Evolutionary conservation across 225 moss, liverwort and hornwort genomes (phyloP).

Genomic region (Pseudisothecium myosuroides): DNA sequence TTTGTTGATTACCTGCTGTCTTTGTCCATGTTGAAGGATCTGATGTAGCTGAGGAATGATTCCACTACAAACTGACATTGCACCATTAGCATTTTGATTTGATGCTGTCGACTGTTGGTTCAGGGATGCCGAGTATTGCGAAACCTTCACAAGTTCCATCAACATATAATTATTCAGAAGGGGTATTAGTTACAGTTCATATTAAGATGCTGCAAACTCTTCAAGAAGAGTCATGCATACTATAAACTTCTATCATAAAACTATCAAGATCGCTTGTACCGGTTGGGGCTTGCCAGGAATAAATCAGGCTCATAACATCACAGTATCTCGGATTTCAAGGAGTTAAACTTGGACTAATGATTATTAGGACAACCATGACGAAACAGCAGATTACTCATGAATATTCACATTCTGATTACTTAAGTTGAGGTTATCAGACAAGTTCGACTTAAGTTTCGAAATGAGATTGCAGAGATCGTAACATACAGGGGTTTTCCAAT

Average conservation of each 20-base stretch:
- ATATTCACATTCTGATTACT: not conserved
- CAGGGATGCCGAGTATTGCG: conserved; percentile 11
- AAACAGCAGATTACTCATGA: not conserved
- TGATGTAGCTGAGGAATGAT: conserved; percentile 36
- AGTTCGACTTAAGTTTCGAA: not conserved
- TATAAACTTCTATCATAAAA: not conserved
- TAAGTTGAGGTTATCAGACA: not conserved
- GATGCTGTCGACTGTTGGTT: conserved; percentile 2
- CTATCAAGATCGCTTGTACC: not conserved
- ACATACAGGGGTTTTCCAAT: conserved; percentile 21
- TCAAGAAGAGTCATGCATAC: not conserved
- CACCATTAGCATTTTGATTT: conserved; percentile 13
- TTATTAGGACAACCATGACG: not conserved
- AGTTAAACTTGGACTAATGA: not conserved
- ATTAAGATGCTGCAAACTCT: not conserved
- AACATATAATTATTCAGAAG: not conserved
- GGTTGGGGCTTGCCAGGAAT: not conserved
- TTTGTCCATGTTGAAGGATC: conserved; percentile 32
- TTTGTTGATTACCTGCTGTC: conserved; percentile 27
- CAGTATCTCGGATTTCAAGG: not conserved
- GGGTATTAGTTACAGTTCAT: not conserved
- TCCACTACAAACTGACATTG: conserved; percentile 3
- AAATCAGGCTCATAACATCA: not conserved
- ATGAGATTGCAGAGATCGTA: not conserved
- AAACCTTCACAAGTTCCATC: conserved; percentile 13